Percentiles rank a stretch among this genome's conserved stretches.
These are phyloP conservation scores for Podaxis sp. DNA, from an alignment of 768 basidiomycete genomes.

Conservation along the genomic window DNA sequence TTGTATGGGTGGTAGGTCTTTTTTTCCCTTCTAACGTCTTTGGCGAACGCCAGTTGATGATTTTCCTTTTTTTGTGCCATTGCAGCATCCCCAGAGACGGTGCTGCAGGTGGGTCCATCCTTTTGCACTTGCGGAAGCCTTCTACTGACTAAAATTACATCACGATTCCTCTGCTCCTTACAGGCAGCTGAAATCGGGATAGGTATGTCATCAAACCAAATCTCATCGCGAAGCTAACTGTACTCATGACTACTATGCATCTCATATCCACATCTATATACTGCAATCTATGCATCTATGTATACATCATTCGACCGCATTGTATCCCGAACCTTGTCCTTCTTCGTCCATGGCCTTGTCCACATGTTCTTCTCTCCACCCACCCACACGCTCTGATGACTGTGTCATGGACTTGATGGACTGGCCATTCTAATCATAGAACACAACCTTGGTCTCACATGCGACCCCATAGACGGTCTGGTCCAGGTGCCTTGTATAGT, in stretches of 20 bases:
- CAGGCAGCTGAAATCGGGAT: slow-evolving; percentile 90
- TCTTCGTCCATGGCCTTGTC: slow-evolving; percentile 7
- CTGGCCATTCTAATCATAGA: slow-evolving; percentile 34
- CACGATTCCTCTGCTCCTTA: slow-evolving; percentile 2
- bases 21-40: neutral
- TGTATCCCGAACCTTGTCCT: neutral
- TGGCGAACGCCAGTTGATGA: neutral
- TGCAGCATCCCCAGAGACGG: slow-evolving; percentile 74
- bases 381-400: neutral
- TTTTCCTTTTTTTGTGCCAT: neutral
- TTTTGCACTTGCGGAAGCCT: neutral
- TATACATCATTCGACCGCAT: neutral
- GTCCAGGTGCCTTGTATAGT: slow-evolving; percentile 97
- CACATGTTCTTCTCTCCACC: neutral
- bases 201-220: slow-evolving; percentile 36
- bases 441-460: slow-evolving; percentile 86
- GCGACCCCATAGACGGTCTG: slow-evolving; percentile 90
- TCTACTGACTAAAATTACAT: neutral
- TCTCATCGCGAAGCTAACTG: neutral
- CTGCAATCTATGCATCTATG: neutral
- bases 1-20: slow-evolving; percentile 76
- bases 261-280: too few relatives aligned
- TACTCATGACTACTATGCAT: neutral
- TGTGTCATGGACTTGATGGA: slow-evolving; percentile 5
- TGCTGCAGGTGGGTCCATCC: slow-evolving; percentile 53